phyloP scores from a whole-genome alignment of 2,329 filamentous ascomycete species.

The Fusarium redolens region DNA sequence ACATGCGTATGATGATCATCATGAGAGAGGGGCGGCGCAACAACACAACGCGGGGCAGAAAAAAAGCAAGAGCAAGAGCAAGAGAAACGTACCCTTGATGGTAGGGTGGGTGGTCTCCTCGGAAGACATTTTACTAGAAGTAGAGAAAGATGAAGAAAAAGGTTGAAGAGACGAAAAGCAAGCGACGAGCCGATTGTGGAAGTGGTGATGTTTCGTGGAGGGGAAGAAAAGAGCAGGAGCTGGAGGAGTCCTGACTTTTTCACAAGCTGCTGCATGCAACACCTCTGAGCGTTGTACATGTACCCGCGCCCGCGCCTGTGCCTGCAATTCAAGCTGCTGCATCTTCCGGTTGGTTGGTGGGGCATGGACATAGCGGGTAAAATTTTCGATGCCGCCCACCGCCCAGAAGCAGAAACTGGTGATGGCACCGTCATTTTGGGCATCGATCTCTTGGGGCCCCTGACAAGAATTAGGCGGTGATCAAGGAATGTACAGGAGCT shows the following conservation, averaged over 20 bases:
- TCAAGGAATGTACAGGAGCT: not conserved
- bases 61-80: not conserved
- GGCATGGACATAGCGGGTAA: slow-evolving; percentile 36
- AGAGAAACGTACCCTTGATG: slow-evolving; percentile 71
- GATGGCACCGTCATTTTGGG: slow-evolving; percentile 37
- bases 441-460: slow-evolving; percentile 29
- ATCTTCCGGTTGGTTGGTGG: slow-evolving; percentile 10
- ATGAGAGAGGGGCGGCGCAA: slow-evolving; percentile 42
- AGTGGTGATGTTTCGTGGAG: slow-evolving; percentile 18
- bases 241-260: slow-evolving; percentile 31
- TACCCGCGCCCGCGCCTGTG: slow-evolving; percentile 7
- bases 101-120: slow-evolving; percentile 78
- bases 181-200: slow-evolving; percentile 28
- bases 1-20: slow-evolving; percentile 25
- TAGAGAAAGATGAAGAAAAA: slow-evolving; percentile 13
- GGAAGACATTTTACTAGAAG: slow-evolving; percentile 61
- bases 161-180: slow-evolving; percentile 8
- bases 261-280: not conserved
- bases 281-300: not conserved
- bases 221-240: slow-evolving; percentile 30
- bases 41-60: slow-evolving; percentile 23
- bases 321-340: not conserved
- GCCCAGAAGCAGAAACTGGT: slow-evolving; percentile 23
- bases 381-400: slow-evolving; percentile 39
- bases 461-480: slow-evolving; percentile 27